Evolutionary conservation across 768 basidiomycete genomes (phyloP), one percentile per base, ranked within the genome.

Genomic region (Termitomyces sp.): DNA sequence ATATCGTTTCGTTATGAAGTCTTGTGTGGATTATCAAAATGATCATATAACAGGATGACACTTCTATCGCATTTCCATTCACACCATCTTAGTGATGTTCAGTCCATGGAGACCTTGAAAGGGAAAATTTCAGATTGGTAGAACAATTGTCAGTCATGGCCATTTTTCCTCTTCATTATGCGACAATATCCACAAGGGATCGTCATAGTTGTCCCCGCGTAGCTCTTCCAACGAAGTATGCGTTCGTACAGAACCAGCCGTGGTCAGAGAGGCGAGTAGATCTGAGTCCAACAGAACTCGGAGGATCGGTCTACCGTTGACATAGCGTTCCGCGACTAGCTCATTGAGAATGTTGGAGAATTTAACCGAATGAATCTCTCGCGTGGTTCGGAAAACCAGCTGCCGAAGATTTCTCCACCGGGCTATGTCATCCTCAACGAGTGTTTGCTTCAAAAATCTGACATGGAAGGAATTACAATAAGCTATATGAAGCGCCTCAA

Each of bases 171-270:
- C 55, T 37, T 60, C 53, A 31, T 53, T 46, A 31, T 69, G 60
- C 1, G 58, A 56, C 39, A 64, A 62, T 4, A 62, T 66, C 71
- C 72, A 72, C 68, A 71, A 72, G 46, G 64, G 65, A 57, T 74
- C 72, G 9, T 57, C 41, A 47, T 71, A 72, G 46, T 68, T 71
- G 9, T 57, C 59, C 6, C 46, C 39, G 27, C 48, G 52, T 43
- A 73, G 37, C 18, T 62, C 51, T 22, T 64, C 51, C 6, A 70
- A 16, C 55, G 46, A 32, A 7, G 60, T 55, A 61, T 59, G 27
- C 53, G 43, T 9, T 41, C 48, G 41, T 39, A 63, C 22, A 51
- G 53, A 37, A 31, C 48, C 56, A 2, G 43, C 43, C 16, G 53
- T 61, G 1, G 56, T 34, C 7, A 67, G 55, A 32, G 60, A 53